Conservation (phyloP, 2,329 filamentous ascomycete species). For the Pyrenophora teres region DNA sequence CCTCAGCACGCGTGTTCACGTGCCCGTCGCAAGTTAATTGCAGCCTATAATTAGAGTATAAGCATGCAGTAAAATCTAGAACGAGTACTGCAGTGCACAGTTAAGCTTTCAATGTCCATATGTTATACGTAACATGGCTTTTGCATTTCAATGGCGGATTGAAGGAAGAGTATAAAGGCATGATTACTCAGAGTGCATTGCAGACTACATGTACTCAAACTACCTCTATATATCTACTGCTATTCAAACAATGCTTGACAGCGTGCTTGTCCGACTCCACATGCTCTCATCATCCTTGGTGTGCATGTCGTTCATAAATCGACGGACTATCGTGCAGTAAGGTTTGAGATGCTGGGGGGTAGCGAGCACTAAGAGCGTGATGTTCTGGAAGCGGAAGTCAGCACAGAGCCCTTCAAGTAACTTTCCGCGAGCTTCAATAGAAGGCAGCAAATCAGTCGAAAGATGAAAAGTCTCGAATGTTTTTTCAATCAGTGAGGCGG, state of each 20-base stretch:
- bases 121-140: too few species aligned
- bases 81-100: neutral
- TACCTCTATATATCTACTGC: too few species aligned
- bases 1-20: constrained; percentile 18
- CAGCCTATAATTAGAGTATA: neutral
- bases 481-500: constrained; percentile 41
- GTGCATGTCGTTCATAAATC: too few species aligned
- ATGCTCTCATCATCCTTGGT: too few species aligned
- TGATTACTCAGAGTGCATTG: too few species aligned
- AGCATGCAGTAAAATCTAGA: neutral
- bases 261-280: too few species aligned
- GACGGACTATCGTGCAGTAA: too few species aligned
- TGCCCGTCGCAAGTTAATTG: constrained; percentile 2
- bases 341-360: too few species aligned
- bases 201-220: too few species aligned
- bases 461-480: constrained; percentile 48
- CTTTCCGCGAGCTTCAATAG: neutral
- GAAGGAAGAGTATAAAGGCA: too few species aligned
- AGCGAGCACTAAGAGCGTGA: neutral
- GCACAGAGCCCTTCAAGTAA: constrained; percentile 4
- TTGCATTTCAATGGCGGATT: too few species aligned
- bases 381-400: constrained; percentile 6
- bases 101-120: neutral
- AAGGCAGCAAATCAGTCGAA: constrained; percentile 40
- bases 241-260: too few species aligned